Evolutionary conservation across 139 green algal genomes (phyloP).

Genomic region (Monoraphidium neglectum): DNA sequence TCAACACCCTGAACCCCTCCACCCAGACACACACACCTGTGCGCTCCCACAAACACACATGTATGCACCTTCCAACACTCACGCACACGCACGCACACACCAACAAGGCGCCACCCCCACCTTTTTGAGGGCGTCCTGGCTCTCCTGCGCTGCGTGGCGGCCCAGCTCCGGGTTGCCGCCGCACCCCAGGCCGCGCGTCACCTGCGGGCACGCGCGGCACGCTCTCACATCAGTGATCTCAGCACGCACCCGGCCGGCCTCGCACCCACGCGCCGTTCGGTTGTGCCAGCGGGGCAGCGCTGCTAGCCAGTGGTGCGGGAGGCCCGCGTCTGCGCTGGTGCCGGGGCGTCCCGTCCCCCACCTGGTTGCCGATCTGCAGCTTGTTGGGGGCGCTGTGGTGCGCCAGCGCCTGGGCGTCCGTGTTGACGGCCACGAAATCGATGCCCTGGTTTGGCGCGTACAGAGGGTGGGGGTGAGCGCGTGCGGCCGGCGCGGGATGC

Average conservation of each 20-base stretch:
- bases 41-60: conserved; percentile 10
- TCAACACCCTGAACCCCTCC: too few species aligned
- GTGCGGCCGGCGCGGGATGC: too few species aligned
- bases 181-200: conserved; percentile 91
- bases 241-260: too few species aligned
- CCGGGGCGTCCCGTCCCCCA: too few species aligned
- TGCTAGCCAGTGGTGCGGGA: too few species aligned
- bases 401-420: conserved; percentile 93
- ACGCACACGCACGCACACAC: too few species aligned
- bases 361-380: conserved; percentile 90
- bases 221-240: too few species aligned
- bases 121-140: conserved; percentile 69
- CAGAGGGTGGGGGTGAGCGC: too few species aligned
- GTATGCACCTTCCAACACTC: not conserved
- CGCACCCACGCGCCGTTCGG: too few species aligned
- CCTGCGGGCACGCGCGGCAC: too few species aligned
- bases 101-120: conserved; percentile 11
- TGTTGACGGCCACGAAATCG: conserved; percentile 95
- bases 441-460: conserved; percentile 85
- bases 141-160: conserved; percentile 88
- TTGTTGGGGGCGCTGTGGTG: conserved; percentile 83
- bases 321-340: too few species aligned
- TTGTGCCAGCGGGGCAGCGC: too few species aligned
- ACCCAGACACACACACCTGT: not conserved
- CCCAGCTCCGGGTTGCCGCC: conserved; percentile 93